A percentile compares a stretch with the other conserved stretches of the same genome.
Conservation (phyloP, 2,329 filamentous ascomycete species). For the Aspergillus thermomutatus region DNA sequence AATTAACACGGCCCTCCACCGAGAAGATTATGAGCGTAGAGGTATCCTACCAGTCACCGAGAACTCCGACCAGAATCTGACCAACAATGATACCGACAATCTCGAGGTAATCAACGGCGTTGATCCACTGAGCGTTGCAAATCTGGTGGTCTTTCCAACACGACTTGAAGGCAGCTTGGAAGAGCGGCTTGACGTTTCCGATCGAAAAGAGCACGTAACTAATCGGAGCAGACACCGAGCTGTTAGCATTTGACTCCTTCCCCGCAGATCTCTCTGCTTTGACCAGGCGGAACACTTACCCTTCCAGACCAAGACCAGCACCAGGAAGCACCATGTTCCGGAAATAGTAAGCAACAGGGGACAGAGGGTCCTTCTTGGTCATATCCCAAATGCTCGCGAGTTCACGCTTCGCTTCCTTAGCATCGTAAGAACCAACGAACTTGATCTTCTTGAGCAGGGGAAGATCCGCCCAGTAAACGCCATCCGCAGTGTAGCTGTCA, state of each 20-base stretch:
- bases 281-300: slow-evolving; percentile 40
- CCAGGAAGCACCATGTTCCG: slow-evolving; percentile 88
- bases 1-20: slow-evolving; percentile 3
- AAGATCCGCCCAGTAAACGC: slow-evolving; percentile 91
- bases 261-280: neutral
- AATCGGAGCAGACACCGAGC: neutral
- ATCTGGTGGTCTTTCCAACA: slow-evolving; percentile 70
- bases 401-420: slow-evolving; percentile 66
- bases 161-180: slow-evolving; percentile 67
- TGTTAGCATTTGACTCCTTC: neutral
- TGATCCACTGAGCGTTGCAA: slow-evolving; percentile 77
- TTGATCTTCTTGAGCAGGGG: slow-evolving; percentile 64
- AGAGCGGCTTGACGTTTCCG: slow-evolving; percentile 83
- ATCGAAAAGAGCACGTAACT: slow-evolving; percentile 96
- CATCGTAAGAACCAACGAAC: slow-evolving; percentile 75
- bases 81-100: slow-evolving; percentile 93
- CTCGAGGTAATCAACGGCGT: slow-evolving; percentile 84
- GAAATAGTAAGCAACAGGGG: slow-evolving; percentile 81
- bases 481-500: slow-evolving; percentile 78
- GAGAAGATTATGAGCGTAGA: neutral
- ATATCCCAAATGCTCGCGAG: slow-evolving; percentile 66
- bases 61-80: slow-evolving; percentile 80
- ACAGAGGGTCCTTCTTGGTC: slow-evolving; percentile 82
- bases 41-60: slow-evolving; percentile 60
- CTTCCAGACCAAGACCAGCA: slow-evolving; percentile 87